Evolutionary conservation across 2,329 filamentous ascomycete species (phyloP), one percentile per base, ranked within the genome.

Genomic region (Fusarium staphyleae): DNA sequence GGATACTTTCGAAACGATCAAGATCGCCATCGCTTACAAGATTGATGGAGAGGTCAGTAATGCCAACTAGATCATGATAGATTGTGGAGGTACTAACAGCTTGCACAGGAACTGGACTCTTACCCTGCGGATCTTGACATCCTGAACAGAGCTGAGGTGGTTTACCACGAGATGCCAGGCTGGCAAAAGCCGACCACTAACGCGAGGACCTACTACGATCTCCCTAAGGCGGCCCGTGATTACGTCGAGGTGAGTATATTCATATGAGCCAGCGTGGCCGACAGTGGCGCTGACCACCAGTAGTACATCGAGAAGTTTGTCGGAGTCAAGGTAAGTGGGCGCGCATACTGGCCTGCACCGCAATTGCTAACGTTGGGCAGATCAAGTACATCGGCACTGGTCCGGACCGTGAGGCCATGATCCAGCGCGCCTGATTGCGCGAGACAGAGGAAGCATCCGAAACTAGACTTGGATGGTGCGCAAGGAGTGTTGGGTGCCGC

Each of bases 1-100:
- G 13, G 89, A 92, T 70, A 83, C 83, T 26, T 91, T 96, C 70
- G 79, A 83, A 9, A 87, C 85, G 67, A 82, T 96, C 74, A 89
- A 92, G 72, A 79, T 90, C 43, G 89, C 88, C 14, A 83, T 88
- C 12, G 86, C 84, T 2, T 96, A 96, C 76, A 80, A 79, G 65
- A 71, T 67, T 39, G 62, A 71, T 50, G 68, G 68, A 54, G 56
- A 71, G 52, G 63, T 66, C 32, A 59, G 50, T 50, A 18, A 55
- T 45, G 41, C 13, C 33, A 40, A 52, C n/a, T 33, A 48, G 44
- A 43, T 51, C 43, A 46, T 61, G 22, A 48, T 57, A 42, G 30
- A 56, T 60, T 49, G n/a, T 51, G 11, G 42, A 46, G 32, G 78
- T 46, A 69, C 74, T 33, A 46, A 64, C 34, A 24, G 66, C 42